phyloP scores from a whole-genome alignment of 139 green algal species.

The Volvox africanus region DNA sequence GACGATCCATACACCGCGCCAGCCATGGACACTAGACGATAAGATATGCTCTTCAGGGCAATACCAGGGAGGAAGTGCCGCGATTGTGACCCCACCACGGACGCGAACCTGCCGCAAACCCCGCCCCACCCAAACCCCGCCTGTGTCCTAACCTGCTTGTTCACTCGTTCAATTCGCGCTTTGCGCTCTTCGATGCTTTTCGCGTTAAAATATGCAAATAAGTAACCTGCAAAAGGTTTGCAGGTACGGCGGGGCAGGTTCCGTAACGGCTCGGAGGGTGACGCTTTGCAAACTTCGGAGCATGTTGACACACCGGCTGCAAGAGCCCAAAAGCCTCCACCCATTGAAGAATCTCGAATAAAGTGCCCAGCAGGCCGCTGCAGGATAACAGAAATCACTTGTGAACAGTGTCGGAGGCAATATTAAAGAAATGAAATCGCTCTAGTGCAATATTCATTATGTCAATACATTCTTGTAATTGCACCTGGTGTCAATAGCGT shows the following conservation, averaged over 20 bases:
- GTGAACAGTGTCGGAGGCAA: neutral
- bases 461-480: neutral
- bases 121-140: neutral
- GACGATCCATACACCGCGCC: too few species aligned
- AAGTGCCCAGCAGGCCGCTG: neutral
- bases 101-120: neutral
- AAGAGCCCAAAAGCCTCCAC: constrained; percentile 29
- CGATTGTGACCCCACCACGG: neutral
- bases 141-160: constrained; percentile 76
- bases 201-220: constrained; percentile 89
- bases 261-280: too few species aligned
- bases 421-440: neutral
- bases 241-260: too few species aligned
- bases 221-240: constrained; percentile 62
- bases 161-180: constrained; percentile 88
- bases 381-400: too few species aligned
- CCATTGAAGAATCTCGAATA: neutral
- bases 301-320: neutral
- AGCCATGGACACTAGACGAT: too few species aligned
- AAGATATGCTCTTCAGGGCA: too few species aligned
- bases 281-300: neutral
- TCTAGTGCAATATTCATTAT: neutral
- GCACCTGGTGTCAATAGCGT: neutral
- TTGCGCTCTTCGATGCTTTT: constrained; percentile 87
- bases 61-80: too few species aligned